Conservation (phyloP, 2,329 filamentous ascomycete species). For the Clonostachys chloroleuca region DNA sequence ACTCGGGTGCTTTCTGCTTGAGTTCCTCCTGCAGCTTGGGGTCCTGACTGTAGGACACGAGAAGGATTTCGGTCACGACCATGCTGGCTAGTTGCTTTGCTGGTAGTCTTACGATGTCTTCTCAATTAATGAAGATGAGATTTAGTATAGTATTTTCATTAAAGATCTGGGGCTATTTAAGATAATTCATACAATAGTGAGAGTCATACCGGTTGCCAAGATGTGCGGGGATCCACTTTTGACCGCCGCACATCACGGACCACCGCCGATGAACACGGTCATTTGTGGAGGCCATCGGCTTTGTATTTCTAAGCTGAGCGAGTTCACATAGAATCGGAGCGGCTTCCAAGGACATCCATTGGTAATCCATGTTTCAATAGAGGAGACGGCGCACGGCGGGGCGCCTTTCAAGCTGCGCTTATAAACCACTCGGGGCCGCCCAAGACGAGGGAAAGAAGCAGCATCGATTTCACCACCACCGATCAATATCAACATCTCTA, state of each 20-base stretch:
- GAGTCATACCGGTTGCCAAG: neutral
- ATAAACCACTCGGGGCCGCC: too few species aligned
- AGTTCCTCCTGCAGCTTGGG: neutral
- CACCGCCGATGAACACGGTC: constrained; percentile 9
- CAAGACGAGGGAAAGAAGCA: too few species aligned
- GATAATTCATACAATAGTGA: neutral
- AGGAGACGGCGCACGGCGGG: too few species aligned
- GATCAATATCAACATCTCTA: too few species aligned
- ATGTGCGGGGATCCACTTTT: neutral
- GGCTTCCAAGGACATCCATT: too few species aligned
- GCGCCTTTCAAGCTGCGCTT: too few species aligned
- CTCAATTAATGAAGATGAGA: neutral
- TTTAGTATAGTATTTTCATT: neutral
- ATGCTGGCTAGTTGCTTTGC: neutral
- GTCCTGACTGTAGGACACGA: neutral
- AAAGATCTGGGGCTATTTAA: neutral
- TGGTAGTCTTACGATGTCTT: neutral
- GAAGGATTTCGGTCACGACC: neutral
- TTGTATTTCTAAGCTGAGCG: too few species aligned
- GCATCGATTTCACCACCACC: too few species aligned
- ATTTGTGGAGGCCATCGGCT: too few species aligned
- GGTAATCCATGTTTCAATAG: too few species aligned
- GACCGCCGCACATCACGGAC: neutral
- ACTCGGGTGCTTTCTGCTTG: neutral
- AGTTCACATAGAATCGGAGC: too few species aligned